Conservation (phyloP, 305 asterid species). For the Solanum hybrid region DNA sequence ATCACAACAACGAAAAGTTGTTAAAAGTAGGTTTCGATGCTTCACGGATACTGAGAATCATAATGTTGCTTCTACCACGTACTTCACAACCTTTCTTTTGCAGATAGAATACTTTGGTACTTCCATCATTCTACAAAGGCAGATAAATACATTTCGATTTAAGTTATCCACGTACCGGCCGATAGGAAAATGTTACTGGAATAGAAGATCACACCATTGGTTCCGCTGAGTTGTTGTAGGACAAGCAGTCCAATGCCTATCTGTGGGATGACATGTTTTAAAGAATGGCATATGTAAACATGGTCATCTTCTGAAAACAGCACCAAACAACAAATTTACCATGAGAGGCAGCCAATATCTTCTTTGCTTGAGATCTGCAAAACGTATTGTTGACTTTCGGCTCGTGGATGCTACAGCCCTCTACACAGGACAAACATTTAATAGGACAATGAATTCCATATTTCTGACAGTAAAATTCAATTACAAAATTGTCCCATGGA, state of each 20-base stretch:
- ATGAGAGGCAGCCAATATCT: slow-evolving; percentile 93
- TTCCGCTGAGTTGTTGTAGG: slow-evolving; percentile 74
- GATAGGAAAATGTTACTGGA: slow-evolving; percentile 72
- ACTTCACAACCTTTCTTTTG: not conserved
- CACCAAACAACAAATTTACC: slow-evolving; percentile 26
- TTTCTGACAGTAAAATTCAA: not conserved
- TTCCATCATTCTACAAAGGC: not conserved
- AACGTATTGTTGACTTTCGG: slow-evolving; percentile 64
- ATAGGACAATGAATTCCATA: not conserved
- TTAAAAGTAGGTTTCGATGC: not conserved
- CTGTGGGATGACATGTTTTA: slow-evolving; percentile 21
- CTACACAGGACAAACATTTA: slow-evolving; percentile 23
- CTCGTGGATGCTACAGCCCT: slow-evolving; percentile 74
- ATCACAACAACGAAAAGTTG: not conserved
- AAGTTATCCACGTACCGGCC: slow-evolving; percentile 46
- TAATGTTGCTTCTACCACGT: not conserved
- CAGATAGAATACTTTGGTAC: not conserved
- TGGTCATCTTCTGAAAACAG: not conserved
- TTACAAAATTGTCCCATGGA: not conserved
- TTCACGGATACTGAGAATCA: not conserved
- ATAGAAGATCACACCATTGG: slow-evolving; percentile 82
- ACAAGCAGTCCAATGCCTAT: slow-evolving; percentile 74
- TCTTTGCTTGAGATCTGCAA: slow-evolving; percentile 70
- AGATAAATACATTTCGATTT: not conserved
- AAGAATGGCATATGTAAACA: not conserved